Base-by-base conservation (phyloP, 2,329 filamentous ascomycete species). In the Colletotrichum endophyticum region DNA sequence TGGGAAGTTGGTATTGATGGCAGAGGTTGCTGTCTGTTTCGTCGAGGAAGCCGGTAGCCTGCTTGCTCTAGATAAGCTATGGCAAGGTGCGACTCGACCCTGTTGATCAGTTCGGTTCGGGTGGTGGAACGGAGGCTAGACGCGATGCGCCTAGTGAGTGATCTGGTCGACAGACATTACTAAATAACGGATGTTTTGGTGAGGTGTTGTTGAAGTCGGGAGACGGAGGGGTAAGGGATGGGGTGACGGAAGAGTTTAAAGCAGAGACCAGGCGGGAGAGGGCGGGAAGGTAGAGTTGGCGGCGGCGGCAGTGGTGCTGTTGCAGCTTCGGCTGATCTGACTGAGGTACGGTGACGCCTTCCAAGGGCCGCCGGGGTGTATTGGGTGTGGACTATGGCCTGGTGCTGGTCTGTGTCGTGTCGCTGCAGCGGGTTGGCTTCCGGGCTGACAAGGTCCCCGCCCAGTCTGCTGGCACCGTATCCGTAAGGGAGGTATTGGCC, bases 121-220 rank as follows among this genome's bases (percentile, higher is more conserved):
- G 49, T 70, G 49, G 59, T 36, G 68, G 74, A 76, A 78, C 75
- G 49, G 66, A 64, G 68, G 69, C 76, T 77, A 79, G 78, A 79
- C 74, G 77, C 78, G 73, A 67, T 78, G 76, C 77, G 78, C 64
- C 78, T 76, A 77, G 76, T 16, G 74, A 64, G 66, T 73, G 70
- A 74, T 74, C 70, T 74, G 73, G 73, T 70, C 70, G 76, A 61
- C 70, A 74, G 74, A 74, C 78, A 79, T 79, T 68, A 73, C 70
- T 72, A 63, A 63, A 70, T 27, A 30, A 72, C 63, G 25, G 30
- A 61, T 73, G 62, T 66, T 73, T 16, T 63, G 36, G 59, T 63
- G 62, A 39, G 57, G 22, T 44, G 57, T 68, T n/a, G 66, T 76
- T 34, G 73, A 36, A 27, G 64, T 57, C 70, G 44, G 62, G 36